Conservation (phyloP, 2,329 filamentous ascomycete species). For the Botrytis tulipae region DNA sequence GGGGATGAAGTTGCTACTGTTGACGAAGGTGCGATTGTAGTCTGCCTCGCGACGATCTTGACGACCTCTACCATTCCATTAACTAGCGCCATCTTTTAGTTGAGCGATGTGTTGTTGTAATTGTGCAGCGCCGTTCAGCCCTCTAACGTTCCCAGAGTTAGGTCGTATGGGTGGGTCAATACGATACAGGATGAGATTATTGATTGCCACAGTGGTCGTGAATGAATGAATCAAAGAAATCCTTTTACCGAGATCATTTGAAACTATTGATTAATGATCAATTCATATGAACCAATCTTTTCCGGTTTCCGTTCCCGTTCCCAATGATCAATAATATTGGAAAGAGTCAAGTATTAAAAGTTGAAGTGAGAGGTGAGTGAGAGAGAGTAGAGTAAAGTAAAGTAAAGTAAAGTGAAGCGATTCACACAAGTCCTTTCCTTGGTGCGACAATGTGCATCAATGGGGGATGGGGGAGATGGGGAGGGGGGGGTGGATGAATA, state of each 20-base stretch:
- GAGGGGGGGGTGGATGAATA: background rate
- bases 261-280: background rate
- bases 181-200: background rate
- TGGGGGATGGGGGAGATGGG: background rate
- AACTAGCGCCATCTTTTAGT: slow-evolving; percentile 30
- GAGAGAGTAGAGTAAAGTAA: too few species aligned
- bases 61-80: slow-evolving; percentile 34
- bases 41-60: slow-evolving; percentile 30
- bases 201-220: slow-evolving; percentile 11
- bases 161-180: background rate
- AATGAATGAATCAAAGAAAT: slow-evolving; percentile 12
- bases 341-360: background rate
- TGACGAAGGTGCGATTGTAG: slow-evolving; percentile 10
- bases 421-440: background rate
- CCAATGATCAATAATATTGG: background rate
- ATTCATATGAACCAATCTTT: background rate
- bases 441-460: background rate
- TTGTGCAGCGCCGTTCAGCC: background rate
- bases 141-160: background rate
- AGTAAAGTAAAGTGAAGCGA: background rate
- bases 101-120: background rate
- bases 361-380: background rate
- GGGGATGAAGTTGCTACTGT: slow-evolving; percentile 19
- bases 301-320: too few species aligned
- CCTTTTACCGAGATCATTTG: slow-evolving; percentile 4